Base-by-base conservation (phyloP, 306 rosid species). In the Trifolium repens region DNA sequence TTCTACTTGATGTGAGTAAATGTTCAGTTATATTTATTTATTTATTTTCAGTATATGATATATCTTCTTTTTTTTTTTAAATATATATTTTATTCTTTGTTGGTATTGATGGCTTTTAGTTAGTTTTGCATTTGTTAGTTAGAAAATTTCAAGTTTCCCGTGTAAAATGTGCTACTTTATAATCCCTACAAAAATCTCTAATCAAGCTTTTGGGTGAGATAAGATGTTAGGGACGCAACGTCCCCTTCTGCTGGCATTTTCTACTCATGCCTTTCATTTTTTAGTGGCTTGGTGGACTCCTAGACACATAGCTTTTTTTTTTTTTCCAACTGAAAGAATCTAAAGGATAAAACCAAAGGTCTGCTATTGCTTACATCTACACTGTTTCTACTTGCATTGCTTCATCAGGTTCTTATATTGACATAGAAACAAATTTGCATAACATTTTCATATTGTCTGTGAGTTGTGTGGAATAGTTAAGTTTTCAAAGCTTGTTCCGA, bases 1-100 rank as follows among this genome's bases (percentile, higher is more conserved):
- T 88, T 50, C 83, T 92, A 81, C 93, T 94, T 78, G 80, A 86
- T 81, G 99, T 94, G 84, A 87, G 99, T 84, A 79, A 47, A 30
- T 58, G 35, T 74, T 71, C 13, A 32, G 34, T 22, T 58, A 19
- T 57, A 54, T 9, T 15, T 49, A 50, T 55, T 46, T 43, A 19
- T 77, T 46, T 46, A 52, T 54, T 50, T 57, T 27, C 78, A 11
- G 4, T 61, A 32, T 32, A 17, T 79, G 53, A 43, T 44, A 14
- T 80, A 37, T 60, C 34, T 17, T 75, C 42, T 55, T 67, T 72
- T 66, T 16, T 55, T 54, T 3, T 11, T 3, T 0, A 44, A 7
- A 49, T 46, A 27, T 50, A 62, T 68, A 27, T 55, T 65, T 47
- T 26, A 37, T 8, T 39, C 34, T 19, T 24, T 69, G 77, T 65